These are phyloP conservation scores for Plasmodium inui DNA, from an alignment of 169 alveolate species.

Conservation along the genomic window DNA sequence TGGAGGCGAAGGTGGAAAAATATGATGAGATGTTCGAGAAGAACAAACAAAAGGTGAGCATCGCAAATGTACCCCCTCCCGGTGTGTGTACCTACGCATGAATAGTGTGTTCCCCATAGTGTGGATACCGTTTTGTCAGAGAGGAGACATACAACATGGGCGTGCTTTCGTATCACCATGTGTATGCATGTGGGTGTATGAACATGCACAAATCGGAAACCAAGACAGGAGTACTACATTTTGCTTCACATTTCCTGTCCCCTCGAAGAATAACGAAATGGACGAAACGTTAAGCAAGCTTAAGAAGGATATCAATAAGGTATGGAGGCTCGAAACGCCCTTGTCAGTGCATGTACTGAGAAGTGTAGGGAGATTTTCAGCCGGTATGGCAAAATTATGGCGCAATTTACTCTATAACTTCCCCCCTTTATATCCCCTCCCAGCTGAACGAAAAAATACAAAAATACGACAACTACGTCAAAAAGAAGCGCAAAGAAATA, in stretches of 20 bases:
- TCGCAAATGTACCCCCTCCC: not conserved
- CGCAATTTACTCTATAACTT: not conserved
- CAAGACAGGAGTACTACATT: not conserved
- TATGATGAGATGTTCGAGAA: conserved; percentile 53
- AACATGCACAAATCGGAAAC: not conserved
- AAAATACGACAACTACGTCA: conserved; percentile 62
- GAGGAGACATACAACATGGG: not conserved
- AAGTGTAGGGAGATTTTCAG: not conserved
- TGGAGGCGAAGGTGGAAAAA: conserved; percentile 62
- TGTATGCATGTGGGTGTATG: not conserved
- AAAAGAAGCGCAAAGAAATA: conserved; percentile 66
- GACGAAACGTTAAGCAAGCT: conserved; percentile 51
- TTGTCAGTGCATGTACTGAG: not conserved
- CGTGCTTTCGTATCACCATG: not conserved
- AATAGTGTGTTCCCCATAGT: not conserved
- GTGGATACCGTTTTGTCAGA: not conserved
- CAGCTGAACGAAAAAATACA: conserved; percentile 55
- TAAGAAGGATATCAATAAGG: conserved; percentile 60
- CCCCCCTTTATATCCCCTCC: not conserved
- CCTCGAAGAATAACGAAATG: conserved; percentile 55
- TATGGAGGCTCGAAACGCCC: not conserved
- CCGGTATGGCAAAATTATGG: not conserved
- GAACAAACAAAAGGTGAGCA: conserved; percentile 47
- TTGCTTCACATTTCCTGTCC: not conserved
- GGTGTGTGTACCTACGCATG: not conserved